Base-by-base conservation (phyloP, 177 flowering plant species). In the Vitis hybrid region DNA sequence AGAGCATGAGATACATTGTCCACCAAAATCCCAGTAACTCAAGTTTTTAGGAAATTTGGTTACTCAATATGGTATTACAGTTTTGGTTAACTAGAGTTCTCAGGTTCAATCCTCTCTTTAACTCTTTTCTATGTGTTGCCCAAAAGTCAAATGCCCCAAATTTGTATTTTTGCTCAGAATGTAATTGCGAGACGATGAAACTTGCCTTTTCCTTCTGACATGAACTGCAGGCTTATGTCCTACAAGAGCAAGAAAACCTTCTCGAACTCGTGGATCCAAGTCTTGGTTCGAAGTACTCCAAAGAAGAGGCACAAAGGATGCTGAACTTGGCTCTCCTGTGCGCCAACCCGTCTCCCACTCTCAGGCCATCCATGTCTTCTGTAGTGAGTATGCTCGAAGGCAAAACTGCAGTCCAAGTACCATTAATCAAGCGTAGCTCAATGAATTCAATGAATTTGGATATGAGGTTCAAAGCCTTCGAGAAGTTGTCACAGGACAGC, bases 361-460 rank as follows among this genome's bases (percentile, higher is more conserved):
- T 87, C 3, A 78, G 98, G 70, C 98, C 98, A 17, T 3, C 78
- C 47, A 93, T 93, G 97, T 87, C 97, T 20, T 75, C 88, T 3
- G 94, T 79, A 3, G 89, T 91, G 73, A 84, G 84, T 60, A 87
- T 92, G 90, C 85, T 91, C 2, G 93, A 92, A 67, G 96, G 97
- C 24, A 73, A 83, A 69, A 76, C 53, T 15, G 72, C 83, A 7
- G 78, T 89, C 12, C 84, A 84, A 75, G 85, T 86, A 1, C 91
- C 90, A 3, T 11, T 79, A 2, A 50, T 87, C 31, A 86, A 78
- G 72, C 85, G 83, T 5, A 55, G 58, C 5, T 2, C 70, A 6
- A 6, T 56, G 0, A 74, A 56, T 7, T 2, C 70, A 4, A 6
- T 56, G 0, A 74, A 55, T 3, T 74, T 71, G 0, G 85, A 83